Evolutionary conservation across 1,284 basidiomycete species (phyloP).

Genomic region (Moesziomyces aphidis): DNA sequence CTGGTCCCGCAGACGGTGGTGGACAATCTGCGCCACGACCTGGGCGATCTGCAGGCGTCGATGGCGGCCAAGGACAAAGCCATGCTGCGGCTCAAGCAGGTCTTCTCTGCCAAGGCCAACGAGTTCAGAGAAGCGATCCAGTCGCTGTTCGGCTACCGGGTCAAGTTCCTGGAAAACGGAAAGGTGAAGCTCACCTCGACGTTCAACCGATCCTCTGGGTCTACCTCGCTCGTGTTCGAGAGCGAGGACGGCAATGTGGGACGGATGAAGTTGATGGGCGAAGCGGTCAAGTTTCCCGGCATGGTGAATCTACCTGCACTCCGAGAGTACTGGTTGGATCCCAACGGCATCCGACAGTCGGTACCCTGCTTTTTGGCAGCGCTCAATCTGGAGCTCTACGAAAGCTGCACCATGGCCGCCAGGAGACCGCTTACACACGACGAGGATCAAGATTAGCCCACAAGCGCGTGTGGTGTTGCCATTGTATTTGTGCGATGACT

Average conservation of each 20-base stretch:
- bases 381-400: constrained; percentile 71
- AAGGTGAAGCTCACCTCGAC: constrained; percentile 84
- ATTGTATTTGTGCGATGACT: background rate
- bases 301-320: constrained; percentile 53
- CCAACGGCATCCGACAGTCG: constrained; percentile 69
- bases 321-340: constrained; percentile 71
- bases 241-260: constrained; percentile 70
- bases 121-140: constrained; percentile 85
- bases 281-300: constrained; percentile 53
- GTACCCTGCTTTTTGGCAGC: constrained; percentile 72
- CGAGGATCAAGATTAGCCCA: constrained; percentile 8
- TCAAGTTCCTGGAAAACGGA: constrained; percentile 84
- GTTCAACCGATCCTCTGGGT: constrained; percentile 72
- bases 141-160: constrained; percentile 83
- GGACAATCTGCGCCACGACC: constrained; percentile 76
- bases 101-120: constrained; percentile 78
- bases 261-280: constrained; percentile 71
- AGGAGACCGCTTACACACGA: constrained; percentile 24
- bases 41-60: constrained; percentile 73
- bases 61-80: constrained; percentile 76
- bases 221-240: constrained; percentile 70
- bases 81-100: constrained; percentile 77
- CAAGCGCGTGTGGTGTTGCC: background rate
- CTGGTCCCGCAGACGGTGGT: constrained; percentile 73
- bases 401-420: constrained; percentile 51